Base-by-base conservation (phyloP, 2,329 filamentous ascomycete species). In the Thielaviopsis populi region DNA sequence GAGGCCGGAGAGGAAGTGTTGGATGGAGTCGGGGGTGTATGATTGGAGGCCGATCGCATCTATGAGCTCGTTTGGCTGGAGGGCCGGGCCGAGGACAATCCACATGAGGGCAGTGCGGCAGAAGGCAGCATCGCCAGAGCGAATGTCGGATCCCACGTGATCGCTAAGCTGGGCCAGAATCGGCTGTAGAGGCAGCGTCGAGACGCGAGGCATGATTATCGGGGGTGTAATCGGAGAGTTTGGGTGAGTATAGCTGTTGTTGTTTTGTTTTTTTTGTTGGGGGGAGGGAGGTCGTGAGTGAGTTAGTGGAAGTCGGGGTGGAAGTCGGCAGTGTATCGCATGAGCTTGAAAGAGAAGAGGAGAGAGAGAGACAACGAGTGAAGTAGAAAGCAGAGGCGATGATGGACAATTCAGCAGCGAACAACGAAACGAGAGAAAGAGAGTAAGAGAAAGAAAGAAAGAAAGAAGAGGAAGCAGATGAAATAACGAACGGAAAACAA, bases 41-140 rank as follows among this genome's bases (percentile, higher is more conserved):
- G 41, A 43, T 17, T 65, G 53, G 17, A 62, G 53, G 30, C 59
- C 64, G 19, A 65, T 53, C 24, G 64, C 64, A 41, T 65, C 64
- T 54, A 63, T 62, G 24, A 65, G 41, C n/a, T 62, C 59, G 27
- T 42, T 56, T 11, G 53, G 53, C 15, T 54, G 43, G 33, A 65
- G 61, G 17, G 19, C 30, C 19, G 64, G 64, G 10, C 64, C 64
- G 3, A 65, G 48, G 22, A 65, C 42, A 22, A 46, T 46, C 64
- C 64, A 65, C 64, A 65, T 65, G 11, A 65, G 30, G 33, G 64
- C 64, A 19, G 64, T 63, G 15, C 64, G 60, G 41, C 64, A 65
- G 59, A 65, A 65, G 19, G 61, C 42, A 37, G 64, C 64, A 65
- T 65, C 60, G 41, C 64, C 64, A 7, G 64, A 62, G 17, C 64